Evolutionary conservation across 352 stramenopile species (phyloP), one percentile per base, ranked within the genome.

Genomic region (Pythium diclinum): DNA sequence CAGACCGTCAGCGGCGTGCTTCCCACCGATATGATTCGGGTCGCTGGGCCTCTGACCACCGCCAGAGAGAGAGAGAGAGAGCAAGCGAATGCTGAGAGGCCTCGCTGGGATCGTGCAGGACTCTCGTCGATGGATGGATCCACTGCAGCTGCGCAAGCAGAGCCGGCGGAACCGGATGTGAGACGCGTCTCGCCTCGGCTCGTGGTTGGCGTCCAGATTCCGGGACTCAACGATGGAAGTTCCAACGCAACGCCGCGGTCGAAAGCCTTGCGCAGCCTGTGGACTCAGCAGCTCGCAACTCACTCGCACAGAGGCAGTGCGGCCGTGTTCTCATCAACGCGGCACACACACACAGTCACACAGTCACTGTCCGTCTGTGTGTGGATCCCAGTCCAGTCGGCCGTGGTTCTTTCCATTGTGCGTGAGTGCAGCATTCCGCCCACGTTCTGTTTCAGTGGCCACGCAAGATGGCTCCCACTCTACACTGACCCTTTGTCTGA

Each of bases 401-500:
- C 8, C 8, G 14, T 17, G 6, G 23, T 30, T 57, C 30, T 11
- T 16, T 57, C 17, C 23, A 34, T 42, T 28, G 58, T 67, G 48
- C 49, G 59, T 60, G 30, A 19, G 34, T 32, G 6, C 6, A 14
- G 28, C 21, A 16, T 66, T 65, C 60, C 60, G 38, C 2, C 28
- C 52, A 47, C 52, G 60, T 66, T 66, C 60, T 21, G 32, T 46
- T 47, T 58, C 40, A 21, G 32, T 42, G 11, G 28, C 36, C 33
- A 38, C 33, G 33, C 33, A 38, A 38, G 33, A 38, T 38, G 14
- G 36, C 36, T 60, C 34, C 54, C 61, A 67, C 61, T 56, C 54
- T 34, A 10, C 19, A 49, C 60, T 60, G 60, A 56, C 53, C 61
- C 28, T 56, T 33, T 56, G 14, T 54, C 68, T 75, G 68, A 75